phyloP scores from a whole-genome alignment of 495 filamentous ascomycete genomes.

The Durotheca rogersii region DNA sequence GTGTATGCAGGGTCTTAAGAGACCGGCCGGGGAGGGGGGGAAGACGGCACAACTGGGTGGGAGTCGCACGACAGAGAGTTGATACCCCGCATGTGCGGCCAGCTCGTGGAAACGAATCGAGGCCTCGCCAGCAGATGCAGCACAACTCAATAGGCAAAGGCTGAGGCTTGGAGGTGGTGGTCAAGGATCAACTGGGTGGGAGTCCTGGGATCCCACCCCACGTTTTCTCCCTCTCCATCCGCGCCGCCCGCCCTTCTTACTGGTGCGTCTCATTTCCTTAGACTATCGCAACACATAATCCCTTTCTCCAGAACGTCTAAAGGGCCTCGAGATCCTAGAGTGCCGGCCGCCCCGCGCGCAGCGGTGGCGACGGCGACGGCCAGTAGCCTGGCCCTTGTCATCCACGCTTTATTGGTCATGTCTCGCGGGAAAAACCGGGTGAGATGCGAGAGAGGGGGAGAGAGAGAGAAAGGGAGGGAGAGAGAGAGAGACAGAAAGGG shows the following conservation, averaged over 20 bases:
- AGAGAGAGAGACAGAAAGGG: too few species aligned
- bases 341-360: neutral
- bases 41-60: too few species aligned
- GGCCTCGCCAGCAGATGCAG: constrained; percentile 21
- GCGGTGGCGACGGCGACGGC: constrained; percentile 15
- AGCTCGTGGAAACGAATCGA: constrained; percentile 26
- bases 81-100: constrained; percentile 26
- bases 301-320: constrained; percentile 10
- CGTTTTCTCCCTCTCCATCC: constrained; percentile 10
- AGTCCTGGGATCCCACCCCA: constrained; percentile 16
- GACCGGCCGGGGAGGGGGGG: constrained; percentile 8
- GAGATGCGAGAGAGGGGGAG: too few species aligned
- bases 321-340: constrained; percentile 9
- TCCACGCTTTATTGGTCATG: constrained; percentile 11
- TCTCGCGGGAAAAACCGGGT: constrained; percentile 16
- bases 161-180: constrained; percentile 29
- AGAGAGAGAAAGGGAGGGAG: too few species aligned
- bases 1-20: constrained; percentile 13
- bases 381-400: neutral
- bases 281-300: constrained; percentile 29
- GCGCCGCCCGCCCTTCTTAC: constrained; percentile 11
- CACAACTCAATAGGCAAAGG: constrained; percentile 28
- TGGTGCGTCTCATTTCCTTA: constrained; percentile 30
- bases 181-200: constrained; percentile 23
- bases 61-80: constrained; percentile 20